A percentile compares a stretch with the other conserved stretches of the same genome.
Evolutionary conservation across 2,329 filamentous ascomycete genomes (phyloP).

Genomic region (Ceratocystis eucalypticola): DNA sequence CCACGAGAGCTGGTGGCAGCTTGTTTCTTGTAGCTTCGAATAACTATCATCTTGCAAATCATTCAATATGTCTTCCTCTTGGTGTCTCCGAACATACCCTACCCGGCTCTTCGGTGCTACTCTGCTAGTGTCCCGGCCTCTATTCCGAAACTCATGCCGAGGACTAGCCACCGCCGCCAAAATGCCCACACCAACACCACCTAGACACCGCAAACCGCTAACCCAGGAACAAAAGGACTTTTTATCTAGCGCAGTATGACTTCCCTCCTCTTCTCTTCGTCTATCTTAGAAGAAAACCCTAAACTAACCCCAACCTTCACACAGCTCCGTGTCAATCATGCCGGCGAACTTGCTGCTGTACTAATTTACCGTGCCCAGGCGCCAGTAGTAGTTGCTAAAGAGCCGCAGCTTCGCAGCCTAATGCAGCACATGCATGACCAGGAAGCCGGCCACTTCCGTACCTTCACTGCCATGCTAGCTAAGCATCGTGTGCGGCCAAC

Average conservation of each 20-base stretch:
- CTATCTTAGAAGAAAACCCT: not conserved
- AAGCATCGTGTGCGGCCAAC: constrained; percentile 86
- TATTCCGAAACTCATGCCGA: not conserved
- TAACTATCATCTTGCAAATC: not conserved
- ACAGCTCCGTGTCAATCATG: constrained; percentile 86
- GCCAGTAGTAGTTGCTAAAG: constrained; percentile 60
- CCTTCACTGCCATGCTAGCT: constrained; percentile 71
- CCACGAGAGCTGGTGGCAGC: too few species aligned
- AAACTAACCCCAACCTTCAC: not conserved
- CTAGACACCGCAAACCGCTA: constrained; percentile 42
- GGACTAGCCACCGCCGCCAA: constrained; percentile 19
- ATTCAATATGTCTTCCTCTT: not conserved
- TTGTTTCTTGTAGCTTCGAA: too few species aligned
- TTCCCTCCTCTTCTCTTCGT: not conserved
- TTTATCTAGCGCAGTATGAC: constrained; percentile 53
- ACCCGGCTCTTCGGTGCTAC: not conserved
- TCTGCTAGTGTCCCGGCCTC: not conserved
- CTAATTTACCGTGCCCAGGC: constrained; percentile 88
- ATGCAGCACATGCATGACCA: constrained; percentile 99
- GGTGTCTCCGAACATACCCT: not conserved
- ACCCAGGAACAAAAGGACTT: constrained; percentile 59
- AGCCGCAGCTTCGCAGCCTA: constrained; percentile 76
- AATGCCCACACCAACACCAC: constrained; percentile 24
- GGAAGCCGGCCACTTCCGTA: constrained; percentile 73
- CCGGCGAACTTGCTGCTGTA: constrained; percentile 90